Conservation (phyloP, 2,329 filamentous ascomycete genomes). For the Pseudogymnoascus sp. region DNA sequence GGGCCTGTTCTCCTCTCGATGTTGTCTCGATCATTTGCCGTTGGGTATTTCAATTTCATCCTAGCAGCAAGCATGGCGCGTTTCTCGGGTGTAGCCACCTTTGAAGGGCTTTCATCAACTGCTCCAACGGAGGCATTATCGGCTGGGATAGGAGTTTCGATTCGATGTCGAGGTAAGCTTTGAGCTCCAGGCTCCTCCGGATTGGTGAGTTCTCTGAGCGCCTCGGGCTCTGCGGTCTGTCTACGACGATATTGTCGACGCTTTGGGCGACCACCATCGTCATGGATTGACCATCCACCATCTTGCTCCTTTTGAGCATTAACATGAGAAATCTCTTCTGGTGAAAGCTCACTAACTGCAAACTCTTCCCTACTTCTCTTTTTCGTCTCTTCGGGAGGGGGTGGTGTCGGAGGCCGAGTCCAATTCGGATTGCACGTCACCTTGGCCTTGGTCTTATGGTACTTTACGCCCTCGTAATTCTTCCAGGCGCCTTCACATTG, state of each 20-base stretch:
- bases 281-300: slow-evolving; percentile 22
- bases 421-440: slow-evolving; percentile 28
- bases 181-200: background rate
- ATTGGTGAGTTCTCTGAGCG: background rate
- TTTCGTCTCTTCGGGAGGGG: slow-evolving; percentile 11
- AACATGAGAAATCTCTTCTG: slow-evolving; percentile 8
- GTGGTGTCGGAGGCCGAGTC: slow-evolving; percentile 13
- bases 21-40: slow-evolving; percentile 3
- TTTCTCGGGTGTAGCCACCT: background rate
- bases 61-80: slow-evolving; percentile 2
- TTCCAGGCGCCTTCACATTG: slow-evolving; percentile 26
- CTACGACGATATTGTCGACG: background rate
- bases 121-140: background rate
- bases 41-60: background rate
- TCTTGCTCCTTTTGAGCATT: background rate
- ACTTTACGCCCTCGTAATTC: slow-evolving; percentile 28
- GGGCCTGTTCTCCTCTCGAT: slow-evolving; percentile 2
- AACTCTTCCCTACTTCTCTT: slow-evolving; percentile 4
- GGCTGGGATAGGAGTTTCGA: background rate
- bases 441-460: slow-evolving; percentile 27
- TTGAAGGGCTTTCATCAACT: background rate
- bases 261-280: slow-evolving; percentile 17
- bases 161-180: background rate
- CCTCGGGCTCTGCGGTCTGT: background rate
- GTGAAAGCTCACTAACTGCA: background rate